Base-by-base conservation (phyloP, 1,139 yeast genomes). In the Candida glucosophila region DNA sequence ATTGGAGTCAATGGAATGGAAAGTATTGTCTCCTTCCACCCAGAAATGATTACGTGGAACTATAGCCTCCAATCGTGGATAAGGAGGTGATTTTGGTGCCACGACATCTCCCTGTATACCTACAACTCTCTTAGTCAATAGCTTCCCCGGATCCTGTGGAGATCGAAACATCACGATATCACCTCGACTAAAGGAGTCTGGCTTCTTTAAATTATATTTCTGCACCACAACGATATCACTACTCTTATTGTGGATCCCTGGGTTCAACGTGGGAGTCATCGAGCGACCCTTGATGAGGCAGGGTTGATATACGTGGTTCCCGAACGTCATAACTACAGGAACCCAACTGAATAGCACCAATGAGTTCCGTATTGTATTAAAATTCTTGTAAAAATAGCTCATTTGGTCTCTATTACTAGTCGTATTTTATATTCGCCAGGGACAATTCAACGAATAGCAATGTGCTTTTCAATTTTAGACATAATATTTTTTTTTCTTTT, bases 1-100 rank as follows among this genome's bases (percentile, higher is more conserved):
- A 47, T 85, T 85, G 25, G 90, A 77, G 51, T 86, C 96, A 4
- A 85, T 56, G 2, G 93, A 79, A 43, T 83, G 95, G 28, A 77
- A 58, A n/a, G 53, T 52, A 46, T 85, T 86, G 47, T 88, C 97
- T 3, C 97, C 97, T 49, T 88, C 96, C 1, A 86, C 86, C 96
- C 96, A 88, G 8, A 83, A 42, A 47, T 88, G 97, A 41, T 77
- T 79, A 30, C 82, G 53, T 4, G 95, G 95, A 3, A 88, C 57
- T 14, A 55, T 54, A 6, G 78, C 75, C 22, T 59, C 57, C 2
- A 63, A 55, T 41, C 74, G 68, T 2, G 93, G 90, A 44, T 80
- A 83, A 12, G 75, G 75, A 16, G 53, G 49, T 7, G 67, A 55
- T 30, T 77, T 59, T 2, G 94, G 74, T 14, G 52, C 43, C 1